Evolutionary conservation across 2,329 filamentous ascomycete species (phyloP).

Genomic region (Fusarium anthophilum): DNA sequence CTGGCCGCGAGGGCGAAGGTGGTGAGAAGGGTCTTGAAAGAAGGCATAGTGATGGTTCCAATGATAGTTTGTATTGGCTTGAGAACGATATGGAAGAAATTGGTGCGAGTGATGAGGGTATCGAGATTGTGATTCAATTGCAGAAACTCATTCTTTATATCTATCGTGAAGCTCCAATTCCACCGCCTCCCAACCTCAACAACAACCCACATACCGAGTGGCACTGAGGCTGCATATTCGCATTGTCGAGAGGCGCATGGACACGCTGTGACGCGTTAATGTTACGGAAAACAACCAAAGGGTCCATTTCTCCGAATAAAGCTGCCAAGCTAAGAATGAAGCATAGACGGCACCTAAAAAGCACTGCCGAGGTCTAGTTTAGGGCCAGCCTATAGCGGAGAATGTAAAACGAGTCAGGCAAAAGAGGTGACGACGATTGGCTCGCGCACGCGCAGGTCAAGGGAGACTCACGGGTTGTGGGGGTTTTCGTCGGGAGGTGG

Average conservation of each 20-base stretch:
- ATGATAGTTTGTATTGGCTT: neutral
- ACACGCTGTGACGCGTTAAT: conserved; percentile 11
- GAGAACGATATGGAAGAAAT: neutral
- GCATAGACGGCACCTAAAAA: conserved; percentile 6
- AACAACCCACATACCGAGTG: conserved; percentile 7
- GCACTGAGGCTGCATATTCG: neutral
- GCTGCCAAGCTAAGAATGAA: conserved; percentile 8
- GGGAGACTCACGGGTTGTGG: conserved; percentile 1
- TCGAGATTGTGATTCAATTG: neutral
- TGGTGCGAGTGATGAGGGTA: neutral
- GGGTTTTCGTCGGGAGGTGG: neutral
- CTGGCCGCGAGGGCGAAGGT: conserved; percentile 20
- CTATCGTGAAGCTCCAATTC: neutral
- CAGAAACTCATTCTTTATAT: neutral
- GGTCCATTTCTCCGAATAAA: neutral
- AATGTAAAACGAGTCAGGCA: neutral
- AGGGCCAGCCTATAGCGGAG: conserved; percentile 1
- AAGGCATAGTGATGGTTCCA: conserved; percentile 3
- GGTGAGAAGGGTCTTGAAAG: conserved; percentile 24
- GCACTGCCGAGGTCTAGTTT: conserved; percentile 3
- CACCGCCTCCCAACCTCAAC: neutral
- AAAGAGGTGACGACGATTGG: conserved; percentile 8
- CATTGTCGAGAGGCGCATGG: neutral
- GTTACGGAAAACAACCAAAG: neutral
- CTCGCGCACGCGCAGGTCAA: neutral